phyloP scores from a whole-genome alignment of 805 yeast genomes.

The Candida railenensis region DNA sequence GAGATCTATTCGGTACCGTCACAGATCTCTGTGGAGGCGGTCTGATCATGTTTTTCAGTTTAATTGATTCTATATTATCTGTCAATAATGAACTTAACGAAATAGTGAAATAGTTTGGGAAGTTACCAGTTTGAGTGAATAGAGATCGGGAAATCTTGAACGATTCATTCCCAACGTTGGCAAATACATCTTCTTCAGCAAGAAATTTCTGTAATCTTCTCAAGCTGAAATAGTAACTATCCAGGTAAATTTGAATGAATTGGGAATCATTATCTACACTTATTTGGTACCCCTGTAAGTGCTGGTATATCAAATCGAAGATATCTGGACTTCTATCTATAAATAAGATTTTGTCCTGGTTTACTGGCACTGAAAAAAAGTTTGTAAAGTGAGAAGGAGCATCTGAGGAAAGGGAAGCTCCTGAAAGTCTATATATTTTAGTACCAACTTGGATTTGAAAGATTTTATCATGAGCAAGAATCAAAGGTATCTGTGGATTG shows the following conservation, averaged over 20 bases:
- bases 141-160: conserved; percentile 61
- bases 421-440: conserved; percentile 62
- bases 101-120: conserved; percentile 74
- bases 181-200: conserved; percentile 53
- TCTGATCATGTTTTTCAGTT: conserved; percentile 49
- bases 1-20: conserved; percentile 49
- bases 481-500: conserved; percentile 45
- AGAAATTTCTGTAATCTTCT: conserved; percentile 52
- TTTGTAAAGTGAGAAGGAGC: conserved; percentile 86
- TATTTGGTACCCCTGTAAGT: conserved; percentile 79
- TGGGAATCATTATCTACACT: conserved; percentile 58
- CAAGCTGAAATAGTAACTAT: conserved; percentile 70
- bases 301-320: conserved; percentile 64
- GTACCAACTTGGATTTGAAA: conserved; percentile 72
- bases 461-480: conserved; percentile 68
- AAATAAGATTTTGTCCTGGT: conserved; percentile 45
- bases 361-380: conserved; percentile 49
- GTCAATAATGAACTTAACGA: conserved; percentile 52
- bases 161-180: conserved; percentile 55
- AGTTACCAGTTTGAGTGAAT: conserved; percentile 61
- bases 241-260: conserved; percentile 62
- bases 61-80: conserved; percentile 41
- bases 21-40: conserved; percentile 79
- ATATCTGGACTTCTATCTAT: conserved; percentile 75
- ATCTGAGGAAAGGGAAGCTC: conserved; percentile 83